Evolutionary conservation across 2,329 filamentous ascomycete species (phyloP).

Genomic region (Fusarium annulatum): DNA sequence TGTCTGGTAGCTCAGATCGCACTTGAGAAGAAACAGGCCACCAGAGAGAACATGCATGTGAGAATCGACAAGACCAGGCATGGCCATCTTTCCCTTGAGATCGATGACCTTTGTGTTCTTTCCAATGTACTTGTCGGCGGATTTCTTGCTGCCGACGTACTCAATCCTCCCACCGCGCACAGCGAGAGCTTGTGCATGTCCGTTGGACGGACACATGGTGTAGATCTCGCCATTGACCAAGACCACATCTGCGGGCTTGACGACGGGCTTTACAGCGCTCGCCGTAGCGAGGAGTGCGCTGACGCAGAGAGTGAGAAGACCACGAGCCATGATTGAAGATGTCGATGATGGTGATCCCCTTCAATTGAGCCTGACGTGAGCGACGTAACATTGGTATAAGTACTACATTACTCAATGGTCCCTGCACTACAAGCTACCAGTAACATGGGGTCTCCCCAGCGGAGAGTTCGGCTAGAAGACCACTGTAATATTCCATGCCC

Average conservation of each 20-base stretch:
- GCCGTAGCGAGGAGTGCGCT: slow-evolving; percentile 27
- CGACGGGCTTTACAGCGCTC: not conserved
- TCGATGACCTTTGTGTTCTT: slow-evolving; percentile 41
- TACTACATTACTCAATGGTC: not conserved
- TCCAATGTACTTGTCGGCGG: slow-evolving; percentile 37
- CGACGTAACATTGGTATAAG: not conserved
- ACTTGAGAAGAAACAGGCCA: slow-evolving; percentile 42
- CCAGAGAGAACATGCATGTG: slow-evolving; percentile 45
- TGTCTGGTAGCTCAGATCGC: slow-evolving; percentile 44
- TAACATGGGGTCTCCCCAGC: not conserved
- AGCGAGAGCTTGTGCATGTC: slow-evolving; percentile 33
- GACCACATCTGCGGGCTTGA: slow-evolving; percentile 37
- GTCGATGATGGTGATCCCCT: not conserved
- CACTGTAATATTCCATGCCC: not conserved
- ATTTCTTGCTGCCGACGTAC: slow-evolving; percentile 35
- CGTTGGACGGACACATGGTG: slow-evolving; percentile 32
- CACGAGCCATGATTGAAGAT: slow-evolving; percentile 27
- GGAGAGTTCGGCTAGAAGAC: not conserved
- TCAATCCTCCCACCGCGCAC: slow-evolving; percentile 37
- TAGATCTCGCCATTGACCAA: slow-evolving; percentile 46
- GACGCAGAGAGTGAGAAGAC: slow-evolving; percentile 25
- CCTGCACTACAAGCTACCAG: not conserved
- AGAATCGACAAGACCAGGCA: slow-evolving; percentile 45
- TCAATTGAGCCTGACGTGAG: not conserved
- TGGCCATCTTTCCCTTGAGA: slow-evolving; percentile 46